phyloP scores from a whole-genome alignment of 2,329 filamentous ascomycete genomes.

The Phialophora tarda region DNA sequence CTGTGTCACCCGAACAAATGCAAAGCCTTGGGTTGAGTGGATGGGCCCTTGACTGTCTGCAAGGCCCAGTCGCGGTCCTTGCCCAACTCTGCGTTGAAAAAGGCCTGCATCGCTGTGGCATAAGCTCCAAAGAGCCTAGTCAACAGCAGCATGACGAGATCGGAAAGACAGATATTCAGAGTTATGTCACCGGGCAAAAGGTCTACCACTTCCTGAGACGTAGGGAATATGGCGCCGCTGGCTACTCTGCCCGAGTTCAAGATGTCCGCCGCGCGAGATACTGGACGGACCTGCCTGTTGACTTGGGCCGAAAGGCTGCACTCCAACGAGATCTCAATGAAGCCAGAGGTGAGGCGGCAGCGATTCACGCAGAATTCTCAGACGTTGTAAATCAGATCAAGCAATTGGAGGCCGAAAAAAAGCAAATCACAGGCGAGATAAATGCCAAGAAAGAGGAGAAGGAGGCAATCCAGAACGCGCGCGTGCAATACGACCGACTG shows the following conservation, averaged over 20 bases:
- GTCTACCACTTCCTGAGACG: conserved; percentile 71
- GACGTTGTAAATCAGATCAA: conserved; percentile 39
- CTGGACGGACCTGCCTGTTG: conserved; percentile 80
- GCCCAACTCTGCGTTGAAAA: conserved; percentile 83
- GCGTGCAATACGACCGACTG: conserved; percentile 51
- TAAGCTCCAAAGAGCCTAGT: conserved; percentile 67
- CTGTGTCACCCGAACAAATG: conserved; percentile 63
- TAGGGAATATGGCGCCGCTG: conserved; percentile 77
- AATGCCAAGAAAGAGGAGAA: conserved; percentile 46
- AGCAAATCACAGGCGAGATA: conserved; percentile 21
- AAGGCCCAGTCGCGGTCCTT: conserved; percentile 81
- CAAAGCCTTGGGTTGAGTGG: conserved; percentile 71
- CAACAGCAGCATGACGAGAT: conserved; percentile 73
- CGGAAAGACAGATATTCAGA: conserved; percentile 62
- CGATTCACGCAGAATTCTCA: conserved; percentile 38
- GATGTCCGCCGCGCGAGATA: conserved; percentile 65
- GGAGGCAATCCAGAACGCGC: conserved; percentile 67
- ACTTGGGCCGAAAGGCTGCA: conserved; percentile 62
- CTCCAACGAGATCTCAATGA: conserved; percentile 59
- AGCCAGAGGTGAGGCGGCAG: conserved; percentile 51
- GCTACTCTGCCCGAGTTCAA: conserved; percentile 71
- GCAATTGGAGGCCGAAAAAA: conserved; percentile 41
- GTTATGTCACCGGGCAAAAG: conserved; percentile 72
- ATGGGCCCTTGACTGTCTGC: conserved; percentile 77
- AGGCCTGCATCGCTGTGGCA: conserved; percentile 70